phyloP scores from a whole-genome alignment of 2,329 filamentous ascomycete genomes.

The Fusarium piperis region DNA sequence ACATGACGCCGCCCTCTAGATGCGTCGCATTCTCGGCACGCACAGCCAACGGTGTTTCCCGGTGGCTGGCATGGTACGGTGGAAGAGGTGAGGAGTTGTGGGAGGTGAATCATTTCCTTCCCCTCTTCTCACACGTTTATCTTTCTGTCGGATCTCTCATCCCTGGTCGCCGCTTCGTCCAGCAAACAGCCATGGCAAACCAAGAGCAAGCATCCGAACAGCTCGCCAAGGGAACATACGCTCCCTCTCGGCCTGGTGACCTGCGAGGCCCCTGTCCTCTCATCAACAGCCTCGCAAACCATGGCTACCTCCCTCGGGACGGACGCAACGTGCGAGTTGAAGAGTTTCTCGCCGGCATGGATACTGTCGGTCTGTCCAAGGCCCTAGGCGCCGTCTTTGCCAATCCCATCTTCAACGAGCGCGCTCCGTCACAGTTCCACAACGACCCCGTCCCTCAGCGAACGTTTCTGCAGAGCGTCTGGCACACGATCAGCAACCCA shows the following conservation, averaged over 20 bases:
- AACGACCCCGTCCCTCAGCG: slow-evolving; percentile 1
- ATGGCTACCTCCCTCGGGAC: slow-evolving; percentile 38
- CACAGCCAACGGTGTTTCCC: neutral
- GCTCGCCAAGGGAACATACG: slow-evolving; percentile 29
- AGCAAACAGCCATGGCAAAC: slow-evolving; percentile 10
- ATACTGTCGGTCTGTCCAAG: slow-evolving; percentile 31
- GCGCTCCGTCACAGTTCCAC: slow-evolving; percentile 10
- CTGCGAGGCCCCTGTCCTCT: slow-evolving; percentile 38
- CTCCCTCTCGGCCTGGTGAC: slow-evolving; percentile 28
- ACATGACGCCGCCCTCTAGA: neutral
- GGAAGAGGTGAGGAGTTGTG: neutral
- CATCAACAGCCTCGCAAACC: slow-evolving; percentile 38
- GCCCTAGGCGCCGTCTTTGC: slow-evolving; percentile 29
- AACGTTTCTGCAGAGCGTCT: slow-evolving; percentile 13
- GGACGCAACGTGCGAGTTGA: slow-evolving; percentile 29
- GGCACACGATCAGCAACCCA: slow-evolving; percentile 18
- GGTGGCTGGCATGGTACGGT: neutral
- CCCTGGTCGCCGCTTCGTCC: neutral
- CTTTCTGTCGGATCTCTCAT: neutral
- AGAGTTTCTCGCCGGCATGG: slow-evolving; percentile 29
- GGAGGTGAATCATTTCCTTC: neutral
- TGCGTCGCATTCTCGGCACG: neutral
- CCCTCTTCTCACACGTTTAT: neutral
- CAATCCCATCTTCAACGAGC: slow-evolving; percentile 38
- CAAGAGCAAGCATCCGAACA: slow-evolving; percentile 8